A percentile compares a stretch with the other conserved stretches of the same genome.
phyloP scores from a whole-genome alignment of 768 basidiomycete species.

The Mycena polygramma region DNA sequence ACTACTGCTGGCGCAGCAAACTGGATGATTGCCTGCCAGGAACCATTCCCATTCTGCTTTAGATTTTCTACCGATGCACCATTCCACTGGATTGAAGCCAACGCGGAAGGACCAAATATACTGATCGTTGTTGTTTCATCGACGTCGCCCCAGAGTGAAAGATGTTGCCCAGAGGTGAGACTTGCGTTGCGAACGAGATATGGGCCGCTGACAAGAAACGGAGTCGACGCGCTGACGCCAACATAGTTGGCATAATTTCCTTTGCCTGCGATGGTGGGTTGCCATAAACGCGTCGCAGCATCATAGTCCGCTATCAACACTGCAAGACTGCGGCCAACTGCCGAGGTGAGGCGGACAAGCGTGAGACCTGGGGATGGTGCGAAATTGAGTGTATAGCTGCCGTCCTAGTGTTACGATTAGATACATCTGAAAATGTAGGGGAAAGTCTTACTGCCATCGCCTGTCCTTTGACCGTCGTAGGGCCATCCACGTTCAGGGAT shows the following conservation, averaged over 20 bases:
- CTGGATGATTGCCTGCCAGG: constrained; percentile 19
- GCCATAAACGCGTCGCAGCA: constrained; percentile 48
- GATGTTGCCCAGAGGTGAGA: constrained; percentile 42
- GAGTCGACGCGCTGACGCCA: constrained; percentile 66
- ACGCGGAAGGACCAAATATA: constrained; percentile 41
- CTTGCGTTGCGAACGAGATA: constrained; percentile 58
- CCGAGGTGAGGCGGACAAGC: constrained; percentile 20
- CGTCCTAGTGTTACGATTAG: constrained; percentile 1
- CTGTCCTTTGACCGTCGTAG: constrained; percentile 13
- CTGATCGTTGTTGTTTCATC: constrained; percentile 49
- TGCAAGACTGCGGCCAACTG: constrained; percentile 28
- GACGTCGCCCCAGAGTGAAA: constrained; percentile 68
- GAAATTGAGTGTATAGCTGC: constrained; percentile 25
- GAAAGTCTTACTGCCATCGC: constrained; percentile 5
- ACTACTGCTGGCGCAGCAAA: constrained; percentile 6
- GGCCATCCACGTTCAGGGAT: constrained; percentile 3
- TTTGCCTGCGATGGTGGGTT: constrained; percentile 20
- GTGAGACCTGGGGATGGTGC: constrained; percentile 12
- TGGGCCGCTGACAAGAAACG: constrained; percentile 59
- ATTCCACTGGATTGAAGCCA: constrained; percentile 29
- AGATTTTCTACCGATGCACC: constrained; percentile 13
- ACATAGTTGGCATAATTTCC: constrained; percentile 54
- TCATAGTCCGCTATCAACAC: constrained; percentile 63
- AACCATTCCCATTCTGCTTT: constrained; percentile 37
- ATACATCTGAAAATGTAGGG: not conserved